Evolutionary conservation across 2,329 filamentous ascomycete genomes (phyloP), one percentile per base, ranked within the genome.

Genomic region (Sclerotinia subarctica): DNA sequence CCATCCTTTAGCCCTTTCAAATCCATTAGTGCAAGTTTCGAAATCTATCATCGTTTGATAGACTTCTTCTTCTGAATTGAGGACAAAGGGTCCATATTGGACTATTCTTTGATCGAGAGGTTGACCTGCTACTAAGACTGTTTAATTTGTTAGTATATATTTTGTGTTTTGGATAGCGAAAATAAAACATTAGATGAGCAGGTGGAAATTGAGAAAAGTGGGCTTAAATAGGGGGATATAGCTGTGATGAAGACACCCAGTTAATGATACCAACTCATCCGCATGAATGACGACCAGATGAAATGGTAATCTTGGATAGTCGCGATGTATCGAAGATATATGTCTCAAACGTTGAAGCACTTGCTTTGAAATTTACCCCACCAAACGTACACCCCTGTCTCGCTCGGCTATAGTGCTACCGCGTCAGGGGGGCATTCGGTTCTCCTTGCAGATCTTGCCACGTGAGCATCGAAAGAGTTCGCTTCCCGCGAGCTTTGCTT

Each of bases 61-160:
- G 5, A 94, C 89, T 72, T 91, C 88, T 65, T 91, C 88, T 76
- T 90, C 82, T 53, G 84, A 86, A 69, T 82, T 92, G 69, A 93
- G 79, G n/a, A 95, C 92, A 76, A 95, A 95, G 0, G 92, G 92
- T 0, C 92, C 92, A 74, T 94, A 94, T 81, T 95, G 92, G 46
- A 94, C 88, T 47, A 95, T 85, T 52, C 88, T 85, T 80, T 95
- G 92, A 74, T 94, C 89, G 1, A 94, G 82, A 2, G 93, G 92
- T 72, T 91, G 85, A 15, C 93, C 93, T 0, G 92, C 91, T 21
- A 95, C 84, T 46, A 96, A 81, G 56, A 95, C 86, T 76, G 8
- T 38, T 29, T 24, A 0, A 44, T 13, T 52, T 29, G 71, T 74
- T 70, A 75, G 70, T 69, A 8, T 42, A 19, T 32, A 3, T 47